Percentiles rank a stretch among this genome's conserved stretches.
Conservation (phyloP, 768 basidiomycete species). For the Tremella fuciformis region DNA sequence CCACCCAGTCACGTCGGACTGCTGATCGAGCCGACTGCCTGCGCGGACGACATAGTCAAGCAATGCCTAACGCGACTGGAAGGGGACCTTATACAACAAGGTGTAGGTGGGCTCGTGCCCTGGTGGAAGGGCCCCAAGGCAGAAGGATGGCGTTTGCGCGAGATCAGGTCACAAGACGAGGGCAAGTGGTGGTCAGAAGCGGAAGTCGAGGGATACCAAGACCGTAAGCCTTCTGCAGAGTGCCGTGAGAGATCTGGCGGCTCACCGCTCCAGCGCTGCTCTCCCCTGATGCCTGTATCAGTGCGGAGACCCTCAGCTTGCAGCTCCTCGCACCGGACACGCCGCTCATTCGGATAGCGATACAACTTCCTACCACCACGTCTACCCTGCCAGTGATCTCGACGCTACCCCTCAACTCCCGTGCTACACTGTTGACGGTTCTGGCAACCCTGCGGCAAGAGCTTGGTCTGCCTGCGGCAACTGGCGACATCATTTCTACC, state of each 20-base stretch:
- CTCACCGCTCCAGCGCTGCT: not conserved
- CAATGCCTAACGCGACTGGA: not conserved
- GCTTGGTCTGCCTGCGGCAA: constrained; percentile 20
- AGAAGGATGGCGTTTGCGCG: constrained; percentile 4
- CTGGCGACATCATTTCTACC: constrained; percentile 7
- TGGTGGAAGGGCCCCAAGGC: not conserved
- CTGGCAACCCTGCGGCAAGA: constrained; percentile 13
- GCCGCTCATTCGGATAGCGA: constrained; percentile 10
- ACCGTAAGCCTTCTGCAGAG: constrained; percentile 13
- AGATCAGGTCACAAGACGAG: constrained; percentile 4
- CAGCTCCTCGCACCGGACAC: constrained; percentile 22
- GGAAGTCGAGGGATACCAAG: constrained; percentile 14
- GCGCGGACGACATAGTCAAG: not conserved
- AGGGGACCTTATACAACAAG: not conserved
- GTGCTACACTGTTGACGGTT: constrained; percentile 11
- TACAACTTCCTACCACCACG: constrained; percentile 25
- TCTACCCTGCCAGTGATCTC: constrained; percentile 11
- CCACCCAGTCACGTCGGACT: not conserved
- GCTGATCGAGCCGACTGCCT: not conserved
- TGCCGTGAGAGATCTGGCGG: not conserved
- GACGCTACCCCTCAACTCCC: constrained; percentile 1
- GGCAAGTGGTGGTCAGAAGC: constrained; percentile 31
- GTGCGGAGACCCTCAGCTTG: constrained; percentile 1
- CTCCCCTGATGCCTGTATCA: not conserved
- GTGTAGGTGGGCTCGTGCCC: not conserved